Evolutionary conservation across 441 rosid genomes (phyloP).

Genomic region (Populus trichocarpa): DNA sequence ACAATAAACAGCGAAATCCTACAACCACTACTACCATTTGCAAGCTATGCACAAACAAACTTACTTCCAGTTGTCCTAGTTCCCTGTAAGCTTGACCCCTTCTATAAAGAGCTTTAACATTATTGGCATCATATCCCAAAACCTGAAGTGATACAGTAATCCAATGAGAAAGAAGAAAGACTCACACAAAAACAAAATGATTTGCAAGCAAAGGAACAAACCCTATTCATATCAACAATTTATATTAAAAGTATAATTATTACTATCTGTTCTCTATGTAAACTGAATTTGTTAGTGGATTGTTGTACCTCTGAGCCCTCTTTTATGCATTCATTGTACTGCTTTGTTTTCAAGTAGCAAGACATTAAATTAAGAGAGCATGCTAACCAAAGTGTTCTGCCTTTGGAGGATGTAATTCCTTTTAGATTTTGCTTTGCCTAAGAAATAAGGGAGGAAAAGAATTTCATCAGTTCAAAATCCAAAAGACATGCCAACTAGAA

Average conservation of each 20-base stretch:
- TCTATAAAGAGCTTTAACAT: conserved; percentile 87
- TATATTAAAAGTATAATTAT: no score
- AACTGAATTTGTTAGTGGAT: background rate
- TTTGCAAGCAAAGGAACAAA: background rate
- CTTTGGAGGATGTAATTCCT: conserved; percentile 59
- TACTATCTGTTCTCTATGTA: background rate
- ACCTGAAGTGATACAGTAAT: conserved; percentile 40
- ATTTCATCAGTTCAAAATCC: conserved; percentile 13
- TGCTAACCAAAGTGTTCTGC: conserved; percentile 54
- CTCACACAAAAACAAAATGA: background rate
- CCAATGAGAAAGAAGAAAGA: conserved; percentile 20
- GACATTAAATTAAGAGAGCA: conserved; percentile 96
- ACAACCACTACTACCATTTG: conserved; percentile 7
- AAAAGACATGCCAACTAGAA: background rate
- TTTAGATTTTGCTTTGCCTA: conserved; percentile 82
- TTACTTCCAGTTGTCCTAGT: conserved; percentile 65
- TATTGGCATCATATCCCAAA: conserved; percentile 67
- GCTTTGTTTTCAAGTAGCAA: conserved; percentile 77
- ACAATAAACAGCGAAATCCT: background rate
- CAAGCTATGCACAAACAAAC: conserved; percentile 26
- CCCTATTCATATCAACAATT: background rate
- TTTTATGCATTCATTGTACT: conserved; percentile 59
- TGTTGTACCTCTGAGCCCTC: conserved; percentile 82
- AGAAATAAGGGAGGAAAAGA: conserved; percentile 7
- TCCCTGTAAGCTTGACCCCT: conserved; percentile 95